Evolutionary conservation across 805 yeast species (phyloP).

Genomic region (Phaffomyces antillensis): DNA sequence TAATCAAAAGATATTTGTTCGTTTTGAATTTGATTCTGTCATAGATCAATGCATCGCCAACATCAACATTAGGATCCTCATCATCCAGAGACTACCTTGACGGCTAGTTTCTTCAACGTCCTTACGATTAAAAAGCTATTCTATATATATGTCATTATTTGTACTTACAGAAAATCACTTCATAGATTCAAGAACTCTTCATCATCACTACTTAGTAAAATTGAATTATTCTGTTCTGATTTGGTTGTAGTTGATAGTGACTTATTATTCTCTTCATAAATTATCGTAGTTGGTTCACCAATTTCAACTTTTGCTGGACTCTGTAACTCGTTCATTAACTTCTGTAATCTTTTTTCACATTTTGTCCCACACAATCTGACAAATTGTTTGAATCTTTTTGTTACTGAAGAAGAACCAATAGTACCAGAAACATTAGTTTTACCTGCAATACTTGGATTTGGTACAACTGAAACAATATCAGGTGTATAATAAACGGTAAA

Average conservation of each 20-base stretch:
- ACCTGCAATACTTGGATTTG: conserved; percentile 11
- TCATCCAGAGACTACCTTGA: no score
- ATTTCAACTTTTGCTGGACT: background rate
- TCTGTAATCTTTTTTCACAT: conserved; percentile 8
- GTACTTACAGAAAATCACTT: background rate
- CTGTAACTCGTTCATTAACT: conserved; percentile 4
- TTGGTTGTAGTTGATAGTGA: background rate
- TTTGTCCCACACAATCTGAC: conserved; percentile 3
- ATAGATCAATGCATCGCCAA: no score
- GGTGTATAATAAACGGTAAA: conserved; percentile 10
- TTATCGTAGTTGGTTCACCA: background rate
- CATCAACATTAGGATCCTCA: no score
- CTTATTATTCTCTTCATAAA: background rate
- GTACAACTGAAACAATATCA: conserved; percentile 4
- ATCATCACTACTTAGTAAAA: conserved; percentile 6
- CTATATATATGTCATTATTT: background rate
- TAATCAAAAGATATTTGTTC: no score
- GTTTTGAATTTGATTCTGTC: no score
- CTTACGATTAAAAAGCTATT: no score
- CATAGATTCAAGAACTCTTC: conserved; percentile 12
- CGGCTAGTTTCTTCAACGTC: no score
- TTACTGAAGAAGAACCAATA: conserved; percentile 8
- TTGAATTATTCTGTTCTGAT: background rate
- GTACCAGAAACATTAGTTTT: conserved; percentile 9
- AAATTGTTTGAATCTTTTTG: conserved; percentile 13